Base-by-base conservation (phyloP, 164 flowering plant genomes). In the Cinnamomum micranthum region DNA sequence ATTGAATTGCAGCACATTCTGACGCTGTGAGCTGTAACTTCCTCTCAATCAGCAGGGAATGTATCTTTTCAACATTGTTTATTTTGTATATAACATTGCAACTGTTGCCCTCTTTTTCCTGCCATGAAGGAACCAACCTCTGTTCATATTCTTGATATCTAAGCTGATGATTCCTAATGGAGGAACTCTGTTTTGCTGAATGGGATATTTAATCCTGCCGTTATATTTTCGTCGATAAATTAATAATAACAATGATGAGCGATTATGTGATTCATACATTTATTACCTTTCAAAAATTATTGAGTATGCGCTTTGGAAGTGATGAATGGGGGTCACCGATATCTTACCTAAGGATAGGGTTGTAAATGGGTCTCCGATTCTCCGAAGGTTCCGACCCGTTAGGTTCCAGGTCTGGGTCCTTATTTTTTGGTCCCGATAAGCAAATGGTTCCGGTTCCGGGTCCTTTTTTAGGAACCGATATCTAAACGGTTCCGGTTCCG, bases 31-130 rank as follows among this genome's bases (percentile, higher is more conserved):
- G 24, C 24, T 64, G 67, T 64, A 25, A 64, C 28, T 25, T 64
- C 28, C 31, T 63, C 66, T 50, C 23, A 50, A 41, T 51, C 68
- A 55, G 27, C 27, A 41, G 60, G 19, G 11, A 50, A 15, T 78
- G 74, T 70, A 65, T 78, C 50, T 73, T 71, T 47, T 41, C 47
- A 35, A 41, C 31, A 41, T 52, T 64, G 4, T 14, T 9, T 55
- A 22, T 70, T 17, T 13, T 74, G 77, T 78, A 70, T 70, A 70
- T 70, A 74, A 74, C 55, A 72, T 63, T 69, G 71, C 33, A 66
- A 68, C 23, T 20, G 58, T 24, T 6, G n/a, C n/a, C n/a, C 60
- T 14, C 33, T 23, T 23, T 23, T 64, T 25, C 6, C 67, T 23
- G 7, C 24, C 27, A 22, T 64, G 31, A 64, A 64, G 27, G 17